Evolutionary conservation across 208 protist species (phyloP).

Genomic region (Novymonas esmeraldas): DNA sequence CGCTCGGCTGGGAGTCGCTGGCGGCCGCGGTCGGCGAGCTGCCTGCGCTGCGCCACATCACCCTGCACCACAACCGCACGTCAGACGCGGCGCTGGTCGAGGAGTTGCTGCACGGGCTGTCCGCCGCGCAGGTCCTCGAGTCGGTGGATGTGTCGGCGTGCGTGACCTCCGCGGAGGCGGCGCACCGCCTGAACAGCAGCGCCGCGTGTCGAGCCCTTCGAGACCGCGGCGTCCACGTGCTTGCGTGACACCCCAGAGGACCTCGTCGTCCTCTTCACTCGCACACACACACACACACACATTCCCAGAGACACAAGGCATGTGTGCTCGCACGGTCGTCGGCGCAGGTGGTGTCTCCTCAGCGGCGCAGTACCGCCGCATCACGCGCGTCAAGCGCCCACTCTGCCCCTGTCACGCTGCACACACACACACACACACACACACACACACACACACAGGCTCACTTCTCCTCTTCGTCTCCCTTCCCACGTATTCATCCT

Average conservation of each 20-base stretch:
- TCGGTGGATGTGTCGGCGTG: constrained; percentile 24
- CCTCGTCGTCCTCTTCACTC: too few relatives aligned
- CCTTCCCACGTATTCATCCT: neutral
- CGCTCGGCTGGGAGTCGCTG: constrained; percentile 69
- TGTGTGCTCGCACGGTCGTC: too few relatives aligned
- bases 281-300: neutral
- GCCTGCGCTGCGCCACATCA: constrained; percentile 39
- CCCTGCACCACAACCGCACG: constrained; percentile 57
- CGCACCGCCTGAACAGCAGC: neutral
- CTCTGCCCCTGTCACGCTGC: neutral
- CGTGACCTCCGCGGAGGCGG: constrained; percentile 2
- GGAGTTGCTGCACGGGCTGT: constrained; percentile 14
- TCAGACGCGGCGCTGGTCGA: constrained; percentile 3
- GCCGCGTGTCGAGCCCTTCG: constrained; percentile 19
- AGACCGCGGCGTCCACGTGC: constrained; percentile 22
- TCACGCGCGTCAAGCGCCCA: too few relatives aligned
- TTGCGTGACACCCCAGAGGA: constrained; percentile 1
- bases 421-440: constrained; percentile 7
- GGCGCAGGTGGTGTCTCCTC: too few relatives aligned
- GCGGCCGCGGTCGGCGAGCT: constrained; percentile 42
- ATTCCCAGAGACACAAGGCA: too few relatives aligned
- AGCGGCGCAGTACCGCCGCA: neutral
- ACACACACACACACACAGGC: neutral
- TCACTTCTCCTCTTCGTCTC: neutral
- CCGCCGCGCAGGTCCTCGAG: constrained; percentile 5